These are phyloP conservation scores for Venturia pyrina DNA, from an alignment of 2,329 filamentous ascomycete species.

Conservation along the genomic window DNA sequence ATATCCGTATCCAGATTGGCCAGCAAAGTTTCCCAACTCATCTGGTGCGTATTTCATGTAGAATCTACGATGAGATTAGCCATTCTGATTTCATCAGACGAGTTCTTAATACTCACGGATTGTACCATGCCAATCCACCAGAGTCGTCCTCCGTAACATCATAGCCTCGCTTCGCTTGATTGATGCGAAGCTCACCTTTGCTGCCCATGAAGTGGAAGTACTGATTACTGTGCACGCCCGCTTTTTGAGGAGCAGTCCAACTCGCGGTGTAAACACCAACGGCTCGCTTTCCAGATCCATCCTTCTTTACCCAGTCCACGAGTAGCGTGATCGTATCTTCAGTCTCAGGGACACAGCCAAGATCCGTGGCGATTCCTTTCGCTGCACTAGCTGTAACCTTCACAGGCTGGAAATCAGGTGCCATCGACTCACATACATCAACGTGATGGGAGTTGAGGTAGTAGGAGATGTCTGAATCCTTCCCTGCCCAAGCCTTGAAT, in stretches of 20 bases:
- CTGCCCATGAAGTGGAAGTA: slow-evolving; percentile 91
- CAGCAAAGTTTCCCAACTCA: slow-evolving; percentile 88
- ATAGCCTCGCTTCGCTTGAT: slow-evolving; percentile 91
- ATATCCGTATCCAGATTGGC: slow-evolving; percentile 87
- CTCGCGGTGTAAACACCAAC: slow-evolving; percentile 89
- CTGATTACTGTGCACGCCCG: slow-evolving; percentile 92
- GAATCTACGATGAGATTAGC: slow-evolving; percentile 39
- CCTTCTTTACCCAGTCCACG: slow-evolving; percentile 74
- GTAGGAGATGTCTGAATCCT: slow-evolving; percentile 88
- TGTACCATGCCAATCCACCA: slow-evolving; percentile 66
- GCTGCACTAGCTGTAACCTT: slow-evolving; percentile 70
- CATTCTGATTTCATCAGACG: not conserved
- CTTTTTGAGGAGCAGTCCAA: slow-evolving; percentile 87
- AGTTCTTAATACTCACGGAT: slow-evolving; percentile 47
- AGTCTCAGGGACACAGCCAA: slow-evolving; percentile 71
- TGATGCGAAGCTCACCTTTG: slow-evolving; percentile 75
- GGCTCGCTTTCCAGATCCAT: slow-evolving; percentile 58
- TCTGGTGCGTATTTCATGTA: slow-evolving; percentile 93
- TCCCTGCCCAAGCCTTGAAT: slow-evolving; percentile 88
- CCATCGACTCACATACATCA: slow-evolving; percentile 88
- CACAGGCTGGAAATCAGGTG: slow-evolving; percentile 67
- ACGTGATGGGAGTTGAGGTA: slow-evolving; percentile 94
- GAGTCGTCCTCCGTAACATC: slow-evolving; percentile 77
- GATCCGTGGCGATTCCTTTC: slow-evolving; percentile 64
- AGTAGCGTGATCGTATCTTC: slow-evolving; percentile 91